Conservation (phyloP, 2,329 filamentous ascomycete genomes). For the Phaeophleospora eucalypticola region DNA sequence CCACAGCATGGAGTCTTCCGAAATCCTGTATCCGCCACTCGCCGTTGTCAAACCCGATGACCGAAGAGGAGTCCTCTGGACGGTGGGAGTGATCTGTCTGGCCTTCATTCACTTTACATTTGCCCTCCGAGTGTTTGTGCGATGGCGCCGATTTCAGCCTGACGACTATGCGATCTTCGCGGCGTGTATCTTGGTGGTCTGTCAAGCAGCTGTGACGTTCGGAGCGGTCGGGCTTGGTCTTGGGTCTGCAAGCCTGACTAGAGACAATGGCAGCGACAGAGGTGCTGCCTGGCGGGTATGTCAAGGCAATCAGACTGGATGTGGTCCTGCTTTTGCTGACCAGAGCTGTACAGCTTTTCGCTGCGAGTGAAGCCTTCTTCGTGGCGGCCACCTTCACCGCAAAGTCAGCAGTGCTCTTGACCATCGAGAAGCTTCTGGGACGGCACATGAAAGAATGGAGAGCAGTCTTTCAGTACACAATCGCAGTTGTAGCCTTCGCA, state of each 20-base stretch:
- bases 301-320: no score
- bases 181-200: constrained; percentile 11
- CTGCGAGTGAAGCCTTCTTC: constrained; percentile 14
- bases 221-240: constrained; percentile 12
- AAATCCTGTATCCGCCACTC: constrained; percentile 11
- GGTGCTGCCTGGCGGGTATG: constrained; percentile 12
- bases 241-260: constrained; percentile 1
- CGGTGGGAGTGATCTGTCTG: constrained; percentile 11
- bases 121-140: constrained; percentile 10
- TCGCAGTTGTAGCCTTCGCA: constrained; percentile 6
- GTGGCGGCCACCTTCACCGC: constrained; percentile 8
- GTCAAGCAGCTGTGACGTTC: constrained; percentile 6
- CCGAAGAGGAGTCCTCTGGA: constrained; percentile 13
- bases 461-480: constrained; percentile 9
- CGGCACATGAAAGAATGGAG: constrained; percentile 12
- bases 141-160: constrained; percentile 13
- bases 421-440: constrained; percentile 9
- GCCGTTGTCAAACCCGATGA: constrained; percentile 9
- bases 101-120: constrained; percentile 13
- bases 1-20: no score
- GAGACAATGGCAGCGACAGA: neutral
- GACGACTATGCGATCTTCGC: constrained; percentile 13
- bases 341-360: no score
- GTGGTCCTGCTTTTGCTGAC: no score
- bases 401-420: constrained; percentile 13